Evolutionary conservation across 306 rosid species (phyloP).

Genomic region (Senna siamea): DNA sequence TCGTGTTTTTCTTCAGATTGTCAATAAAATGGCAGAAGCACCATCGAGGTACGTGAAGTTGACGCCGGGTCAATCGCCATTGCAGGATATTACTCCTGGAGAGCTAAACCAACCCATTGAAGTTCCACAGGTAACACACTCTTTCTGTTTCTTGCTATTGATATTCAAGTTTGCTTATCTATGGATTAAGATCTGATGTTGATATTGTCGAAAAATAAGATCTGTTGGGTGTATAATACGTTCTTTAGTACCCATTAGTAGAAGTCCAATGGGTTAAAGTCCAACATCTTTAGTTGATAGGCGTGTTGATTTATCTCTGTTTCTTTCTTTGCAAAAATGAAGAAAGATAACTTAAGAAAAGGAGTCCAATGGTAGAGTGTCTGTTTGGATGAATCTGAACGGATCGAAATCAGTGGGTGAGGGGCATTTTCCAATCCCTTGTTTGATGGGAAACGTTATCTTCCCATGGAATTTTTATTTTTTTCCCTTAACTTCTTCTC

Average conservation of each 20-base stretch:
- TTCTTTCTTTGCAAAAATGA: too few species aligned
- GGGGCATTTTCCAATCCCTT: not conserved
- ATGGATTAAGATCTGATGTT: not conserved
- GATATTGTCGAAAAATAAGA: not conserved
- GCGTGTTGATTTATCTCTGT: too few species aligned
- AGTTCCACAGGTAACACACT: slow-evolving; percentile 57
- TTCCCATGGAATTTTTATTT: not conserved
- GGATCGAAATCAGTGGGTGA: not conserved
- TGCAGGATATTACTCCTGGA: slow-evolving; percentile 67
- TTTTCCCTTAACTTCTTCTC: too few species aligned
- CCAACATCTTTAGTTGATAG: too few species aligned
- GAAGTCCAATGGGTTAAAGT: too few species aligned
- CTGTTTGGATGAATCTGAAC: not conserved
- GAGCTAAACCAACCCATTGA: slow-evolving; percentile 76
- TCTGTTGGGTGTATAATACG: not conserved
- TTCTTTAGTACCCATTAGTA: not conserved
- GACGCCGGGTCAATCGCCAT: slow-evolving; percentile 51
- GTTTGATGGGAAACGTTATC: not conserved
- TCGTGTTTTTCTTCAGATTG: not conserved
- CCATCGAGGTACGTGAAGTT: slow-evolving; percentile 64
- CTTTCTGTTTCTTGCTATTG: not conserved
- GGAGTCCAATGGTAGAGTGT: not conserved
- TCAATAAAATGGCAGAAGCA: not conserved
- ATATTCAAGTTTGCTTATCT: not conserved
- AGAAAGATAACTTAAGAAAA: too few species aligned